phyloP scores from a whole-genome alignment of 225 moss, liverwort and hornwort species.

The Polytrichum formosum region DNA sequence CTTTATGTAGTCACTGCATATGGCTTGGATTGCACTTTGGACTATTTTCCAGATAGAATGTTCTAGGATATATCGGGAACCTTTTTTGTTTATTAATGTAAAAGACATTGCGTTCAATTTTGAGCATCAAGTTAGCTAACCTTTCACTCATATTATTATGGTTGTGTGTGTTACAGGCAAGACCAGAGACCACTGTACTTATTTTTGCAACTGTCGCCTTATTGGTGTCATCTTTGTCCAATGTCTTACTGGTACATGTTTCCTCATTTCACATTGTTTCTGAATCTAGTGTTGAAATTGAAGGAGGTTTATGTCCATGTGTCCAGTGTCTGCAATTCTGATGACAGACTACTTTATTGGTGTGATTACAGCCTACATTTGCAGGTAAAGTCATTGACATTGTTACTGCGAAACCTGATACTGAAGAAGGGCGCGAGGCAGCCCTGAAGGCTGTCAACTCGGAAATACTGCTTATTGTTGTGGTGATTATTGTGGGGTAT shows the following conservation, averaged over 20 bases:
- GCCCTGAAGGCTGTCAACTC: conserved; percentile 75
- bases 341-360: conserved; percentile 3
- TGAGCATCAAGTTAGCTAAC: too few relatives aligned
- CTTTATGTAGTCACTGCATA: neutral
- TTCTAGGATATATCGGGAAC: too few relatives aligned
- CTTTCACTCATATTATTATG: neutral
- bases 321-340: conserved; percentile 1
- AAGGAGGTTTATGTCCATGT: neutral
- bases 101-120: too few relatives aligned
- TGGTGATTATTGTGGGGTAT: conserved; percentile 66
- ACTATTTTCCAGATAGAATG: too few relatives aligned
- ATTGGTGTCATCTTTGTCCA: conserved; percentile 76
- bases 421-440: conserved; percentile 63
- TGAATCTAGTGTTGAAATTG: too few relatives aligned
- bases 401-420: conserved; percentile 61
- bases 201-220: conserved; percentile 76
- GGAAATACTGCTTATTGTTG: conserved; percentile 72
- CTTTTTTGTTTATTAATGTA: too few relatives aligned
- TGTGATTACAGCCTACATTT: conserved; percentile 69
- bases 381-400: conserved; percentile 87
- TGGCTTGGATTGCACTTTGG: too few relatives aligned
- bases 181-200: conserved; percentile 56
- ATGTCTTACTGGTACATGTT: conserved; percentile 68
- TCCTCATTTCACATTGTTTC: neutral
- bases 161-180: conserved; percentile 41